Base-by-base conservation (phyloP, 2,329 filamentous ascomycete species). In the Cytospora paraplurivora region DNA sequence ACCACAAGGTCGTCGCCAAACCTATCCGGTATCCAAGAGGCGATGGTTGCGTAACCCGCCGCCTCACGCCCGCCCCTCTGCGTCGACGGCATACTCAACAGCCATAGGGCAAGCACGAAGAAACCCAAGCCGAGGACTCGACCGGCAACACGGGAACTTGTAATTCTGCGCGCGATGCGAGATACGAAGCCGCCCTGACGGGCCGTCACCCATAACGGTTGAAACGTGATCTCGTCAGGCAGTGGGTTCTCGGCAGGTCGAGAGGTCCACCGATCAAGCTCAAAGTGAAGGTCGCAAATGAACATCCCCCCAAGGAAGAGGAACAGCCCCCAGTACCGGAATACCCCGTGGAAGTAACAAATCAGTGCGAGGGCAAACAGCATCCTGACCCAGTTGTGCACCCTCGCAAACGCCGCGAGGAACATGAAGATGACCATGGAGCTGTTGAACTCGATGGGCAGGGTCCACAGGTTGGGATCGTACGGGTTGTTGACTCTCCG, bases 401-500 rank as follows among this genome's bases (percentile, higher is more conserved):
- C 67, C 15, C 69, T 67, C n/a, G 69, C 68, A 10, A 76, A 71
- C 2, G 73, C 74, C 2, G 75, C 68, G 27, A 76, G 67, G 56
- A 72, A 67, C 41, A 73, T 66, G 56, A 76, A 77, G 8, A 77
- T 56, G 12, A 75, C 67, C n/a, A 77, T 62, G 7, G 75, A 76
- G 67, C 72, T 69, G 55, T 70, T 70, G 62, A 76, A 76, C 68
- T 77, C 76, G 37, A 76, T 69, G 0, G 75, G 75, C 35, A 77
- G 67, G 1, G 76, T 77, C 75, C 76, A 77, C 17, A 75, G 62
- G 41, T 74, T 74, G 15, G 71, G 64, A 66, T 76, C 74, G 64
- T 76, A 77, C 7, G 59, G 62, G 47, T 64, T 64, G 0, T 34
- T 1, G 3, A 38, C n/a, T 0, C 17, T 19, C n/a, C 37, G 50